These are phyloP conservation scores for Syzygium syzygioides DNA, from an alignment of 441 rosid genomes.

Conservation along the genomic window DNA sequence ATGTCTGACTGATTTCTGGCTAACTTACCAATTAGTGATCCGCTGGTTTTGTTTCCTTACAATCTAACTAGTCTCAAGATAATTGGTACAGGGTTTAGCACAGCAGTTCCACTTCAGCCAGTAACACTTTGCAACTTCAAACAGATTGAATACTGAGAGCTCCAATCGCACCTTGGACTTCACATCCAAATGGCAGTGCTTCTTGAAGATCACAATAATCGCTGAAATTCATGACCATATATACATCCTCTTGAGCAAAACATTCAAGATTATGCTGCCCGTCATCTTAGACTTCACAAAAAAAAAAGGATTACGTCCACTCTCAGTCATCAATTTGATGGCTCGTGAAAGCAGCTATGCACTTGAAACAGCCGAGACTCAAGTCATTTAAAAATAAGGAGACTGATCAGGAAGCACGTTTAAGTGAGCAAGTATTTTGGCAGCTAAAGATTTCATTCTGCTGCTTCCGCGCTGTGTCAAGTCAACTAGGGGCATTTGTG, in stretches of 20 bases:
- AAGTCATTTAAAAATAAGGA: conserved; percentile 40
- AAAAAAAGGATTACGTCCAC: background rate
- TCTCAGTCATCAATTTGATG: background rate
- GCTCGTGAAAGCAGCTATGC: background rate
- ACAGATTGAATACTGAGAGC: background rate
- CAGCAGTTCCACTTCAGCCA: background rate
- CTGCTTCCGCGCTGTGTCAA: conserved; percentile 51
- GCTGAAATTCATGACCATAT: background rate
- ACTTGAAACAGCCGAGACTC: background rate
- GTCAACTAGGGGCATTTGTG: conserved; percentile 55
- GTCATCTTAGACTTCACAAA: background rate
- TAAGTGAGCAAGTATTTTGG: conserved; percentile 61
- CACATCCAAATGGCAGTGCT: background rate
- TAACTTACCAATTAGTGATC: background rate
- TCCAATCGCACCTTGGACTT: background rate
- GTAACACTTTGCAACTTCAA: background rate
- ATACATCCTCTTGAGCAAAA: background rate
- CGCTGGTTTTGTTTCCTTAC: background rate
- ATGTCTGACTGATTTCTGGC: background rate
- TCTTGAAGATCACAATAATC: background rate
- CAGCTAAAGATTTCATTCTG: conserved; percentile 48
- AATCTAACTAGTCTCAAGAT: background rate
- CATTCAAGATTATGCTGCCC: background rate
- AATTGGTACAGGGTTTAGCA: background rate
- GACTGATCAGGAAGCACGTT: conserved; percentile 58